Percentiles rank a stretch among this genome's conserved stretches.
Evolutionary conservation across 2,329 filamentous ascomycete species (phyloP).

Genomic region (Phyllachora maydis): DNA sequence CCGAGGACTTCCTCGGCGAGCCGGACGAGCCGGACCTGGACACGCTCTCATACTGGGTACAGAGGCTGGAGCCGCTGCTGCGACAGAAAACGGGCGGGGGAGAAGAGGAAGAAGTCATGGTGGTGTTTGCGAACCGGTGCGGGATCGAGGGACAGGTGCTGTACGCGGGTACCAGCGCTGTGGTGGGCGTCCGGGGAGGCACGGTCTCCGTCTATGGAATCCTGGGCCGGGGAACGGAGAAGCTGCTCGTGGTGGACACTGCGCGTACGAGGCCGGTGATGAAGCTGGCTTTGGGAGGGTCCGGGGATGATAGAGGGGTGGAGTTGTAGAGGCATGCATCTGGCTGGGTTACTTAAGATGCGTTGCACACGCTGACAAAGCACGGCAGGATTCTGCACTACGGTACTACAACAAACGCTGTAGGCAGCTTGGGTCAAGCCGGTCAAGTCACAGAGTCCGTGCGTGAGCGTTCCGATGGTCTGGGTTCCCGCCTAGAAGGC

Average conservation of each 20-base stretch:
- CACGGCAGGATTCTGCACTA: too few species aligned
- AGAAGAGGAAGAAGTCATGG: conserved; percentile 34
- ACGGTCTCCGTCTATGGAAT: conserved; percentile 49
- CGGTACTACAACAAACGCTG: too few species aligned
- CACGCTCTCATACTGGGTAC: conserved; percentile 57
- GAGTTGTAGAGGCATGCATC: too few species aligned
- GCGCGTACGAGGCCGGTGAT: too few species aligned
- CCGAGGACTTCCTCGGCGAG: conserved; percentile 19
- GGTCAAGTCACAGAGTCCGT: too few species aligned
- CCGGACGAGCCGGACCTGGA: conserved; percentile 47
- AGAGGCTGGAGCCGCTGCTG: conserved; percentile 46
- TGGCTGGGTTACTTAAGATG: too few species aligned
- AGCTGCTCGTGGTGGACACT: conserved; percentile 50
- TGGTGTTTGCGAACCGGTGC: conserved; percentile 51
- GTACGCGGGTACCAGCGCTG: conserved; percentile 56
- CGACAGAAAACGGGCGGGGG: conserved; percentile 32
- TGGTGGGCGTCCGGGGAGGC: conserved; percentile 43
- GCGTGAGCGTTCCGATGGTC: too few species aligned
- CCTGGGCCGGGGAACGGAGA: conserved; percentile 48
- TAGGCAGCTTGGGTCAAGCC: too few species aligned
- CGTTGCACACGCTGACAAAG: too few species aligned
- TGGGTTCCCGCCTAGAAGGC: too few species aligned
- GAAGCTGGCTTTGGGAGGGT: too few species aligned
- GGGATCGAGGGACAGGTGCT: conserved; percentile 44
- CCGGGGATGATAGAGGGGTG: not conserved